Evolutionary conservation across 768 basidiomycete genomes (phyloP).

Genomic region (Auriculariales sp.): DNA sequence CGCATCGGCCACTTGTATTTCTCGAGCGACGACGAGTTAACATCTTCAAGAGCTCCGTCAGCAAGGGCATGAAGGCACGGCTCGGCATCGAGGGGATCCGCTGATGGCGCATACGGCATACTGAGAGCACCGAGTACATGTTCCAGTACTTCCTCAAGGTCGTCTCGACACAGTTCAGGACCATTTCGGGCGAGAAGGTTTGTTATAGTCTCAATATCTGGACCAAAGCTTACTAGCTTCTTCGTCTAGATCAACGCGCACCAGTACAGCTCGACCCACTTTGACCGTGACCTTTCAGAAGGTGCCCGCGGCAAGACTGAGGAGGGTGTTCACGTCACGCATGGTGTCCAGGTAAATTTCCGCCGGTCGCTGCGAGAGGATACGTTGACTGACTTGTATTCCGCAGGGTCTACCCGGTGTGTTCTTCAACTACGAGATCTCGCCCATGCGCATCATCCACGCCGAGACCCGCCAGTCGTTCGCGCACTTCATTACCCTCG

Average conservation of each 20-base stretch:
- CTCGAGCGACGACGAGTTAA: constrained; percentile 72
- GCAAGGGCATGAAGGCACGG: constrained; percentile 49
- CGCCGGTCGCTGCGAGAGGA: too few relatives aligned
- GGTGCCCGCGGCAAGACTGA: constrained; percentile 42
- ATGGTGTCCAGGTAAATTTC: too few relatives aligned
- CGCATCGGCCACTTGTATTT: constrained; percentile 70
- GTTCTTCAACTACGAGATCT: constrained; percentile 93
- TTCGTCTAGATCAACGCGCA: constrained; percentile 58
- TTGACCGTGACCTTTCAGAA: constrained; percentile 77
- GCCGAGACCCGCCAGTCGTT: constrained; percentile 85
- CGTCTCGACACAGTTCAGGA: constrained; percentile 86
- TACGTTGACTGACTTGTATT: too few relatives aligned
- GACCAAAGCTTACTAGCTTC: neutral
- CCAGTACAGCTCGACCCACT: constrained; percentile 92
- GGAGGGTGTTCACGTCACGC: constrained; percentile 57
- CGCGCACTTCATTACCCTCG: constrained; percentile 97
- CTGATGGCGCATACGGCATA: constrained; percentile 61
- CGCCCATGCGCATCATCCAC: constrained; percentile 88
- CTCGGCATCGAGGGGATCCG: constrained; percentile 68
- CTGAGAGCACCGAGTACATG: constrained; percentile 74
- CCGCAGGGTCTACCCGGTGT: constrained; percentile 35
- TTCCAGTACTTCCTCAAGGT: constrained; percentile 99
- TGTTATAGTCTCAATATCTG: constrained; percentile 11
- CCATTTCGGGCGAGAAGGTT: constrained; percentile 59
- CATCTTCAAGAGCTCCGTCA: constrained; percentile 43